These are phyloP conservation scores for Coniochaeta ligniaria DNA, from an alignment of 2,329 filamentous ascomycete species.

Conservation along the genomic window DNA sequence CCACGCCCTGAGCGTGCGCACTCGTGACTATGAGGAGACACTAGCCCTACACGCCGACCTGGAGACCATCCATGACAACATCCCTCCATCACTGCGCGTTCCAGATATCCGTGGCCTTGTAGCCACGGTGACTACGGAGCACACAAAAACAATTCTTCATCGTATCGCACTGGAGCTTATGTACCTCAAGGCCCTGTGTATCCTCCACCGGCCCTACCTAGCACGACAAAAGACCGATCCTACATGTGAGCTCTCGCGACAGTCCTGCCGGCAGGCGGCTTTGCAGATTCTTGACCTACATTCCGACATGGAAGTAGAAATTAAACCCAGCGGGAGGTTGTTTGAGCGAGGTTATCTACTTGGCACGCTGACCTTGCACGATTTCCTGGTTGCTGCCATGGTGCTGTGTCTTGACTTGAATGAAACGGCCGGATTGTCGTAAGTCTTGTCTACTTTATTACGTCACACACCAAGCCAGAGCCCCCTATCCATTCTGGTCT, in stretches of 20 bases:
- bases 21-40: conserved; percentile 28
- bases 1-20: conserved; percentile 27
- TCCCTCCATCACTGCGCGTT: not conserved
- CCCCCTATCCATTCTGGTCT: not conserved
- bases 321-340: conserved; percentile 40
- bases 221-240: conserved; percentile 28
- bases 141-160: conserved; percentile 28
- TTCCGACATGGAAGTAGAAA: conserved; percentile 37
- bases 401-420: conserved; percentile 44
- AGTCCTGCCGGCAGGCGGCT: conserved; percentile 34
- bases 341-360: conserved; percentile 46
- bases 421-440: not conserved
- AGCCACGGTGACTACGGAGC: conserved; percentile 17
- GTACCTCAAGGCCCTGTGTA: conserved; percentile 38
- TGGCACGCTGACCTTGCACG: conserved; percentile 43
- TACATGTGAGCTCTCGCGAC: conserved; percentile 29
- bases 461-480: not conserved
- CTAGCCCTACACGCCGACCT: conserved; percentile 26
- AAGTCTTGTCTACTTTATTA: not conserved
- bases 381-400: conserved; percentile 54
- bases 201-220: conserved; percentile 42
- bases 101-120: not conserved
- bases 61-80: conserved; percentile 20
- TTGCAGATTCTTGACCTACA: conserved; percentile 37
- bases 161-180: conserved; percentile 29